Base-by-base conservation (phyloP, 1,284 basidiomycete genomes). In the Trametes polyzona region DNA sequence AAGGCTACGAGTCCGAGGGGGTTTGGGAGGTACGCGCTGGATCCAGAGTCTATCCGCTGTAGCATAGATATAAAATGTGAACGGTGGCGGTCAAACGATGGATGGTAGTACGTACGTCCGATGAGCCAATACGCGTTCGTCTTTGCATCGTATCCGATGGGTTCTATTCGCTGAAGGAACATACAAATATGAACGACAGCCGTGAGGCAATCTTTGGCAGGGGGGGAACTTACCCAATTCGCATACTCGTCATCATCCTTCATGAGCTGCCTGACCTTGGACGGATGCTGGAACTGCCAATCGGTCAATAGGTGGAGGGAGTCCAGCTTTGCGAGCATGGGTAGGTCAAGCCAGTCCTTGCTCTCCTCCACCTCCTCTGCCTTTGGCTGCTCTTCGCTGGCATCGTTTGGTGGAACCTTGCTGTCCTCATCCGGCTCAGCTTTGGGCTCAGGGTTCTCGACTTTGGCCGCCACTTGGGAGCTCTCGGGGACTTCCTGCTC, bases 61-160 rank as follows among this genome's bases (percentile, higher is more conserved):
- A 57, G 47, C n/a, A n/a, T n/a, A n/a, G n/a, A n/a, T n/a, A n/a
- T 35, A 47, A n/a, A 30, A 44, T 17, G 19, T 63, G 40, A 54
- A 40, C 39, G 3, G 11, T 19, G 16, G 16, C n/a, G 35, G 43
- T 47, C 32, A 21, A 21, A 51, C 33, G 35, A 24, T 24, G 8
- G 36, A 32, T 33, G 39, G 32, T 37, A 40, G 32, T n/a, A 67
- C 79, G 42, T 71, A 89, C 88, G 79, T 26, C 93, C 93, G 65
- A 95, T 92, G 19, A 94, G 76, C 93, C 92, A 95, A 71, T 95
- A 96, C 0, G 90, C 87, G 71, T 94, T 95, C 21, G 79, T 80
- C 65, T 88, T 86, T 17, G 83, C 79, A 68, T 96, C 94, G 68
- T 90, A 92, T 8, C 95, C 94, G 63, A 95, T 86, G 2, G 94